These are phyloP conservation scores for Aspergillus awamori DNA, from an alignment of 2,329 filamentous ascomycete genomes.

Conservation along the genomic window DNA sequence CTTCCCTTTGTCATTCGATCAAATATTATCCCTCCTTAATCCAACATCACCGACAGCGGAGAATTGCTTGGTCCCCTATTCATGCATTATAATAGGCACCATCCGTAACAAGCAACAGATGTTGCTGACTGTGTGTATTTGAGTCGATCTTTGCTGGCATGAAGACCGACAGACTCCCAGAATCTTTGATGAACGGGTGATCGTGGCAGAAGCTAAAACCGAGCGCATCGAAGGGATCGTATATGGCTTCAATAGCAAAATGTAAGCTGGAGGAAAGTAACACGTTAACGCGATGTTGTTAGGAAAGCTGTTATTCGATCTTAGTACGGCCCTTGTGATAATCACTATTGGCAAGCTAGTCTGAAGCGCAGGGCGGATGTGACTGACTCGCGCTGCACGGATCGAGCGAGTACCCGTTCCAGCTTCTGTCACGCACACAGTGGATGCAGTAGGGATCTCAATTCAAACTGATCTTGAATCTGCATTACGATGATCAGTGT, in stretches of 20 bases:
- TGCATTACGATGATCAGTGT: slow-evolving; percentile 44
- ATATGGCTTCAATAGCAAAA: slow-evolving; percentile 69
- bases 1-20: slow-evolving; percentile 18
- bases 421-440: slow-evolving; percentile 55
- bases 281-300: neutral
- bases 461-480: slow-evolving; percentile 56
- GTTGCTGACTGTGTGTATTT: slow-evolving; percentile 41
- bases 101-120: slow-evolving; percentile 42
- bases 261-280: slow-evolving; percentile 24
- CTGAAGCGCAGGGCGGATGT: slow-evolving; percentile 47
- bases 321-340: neutral
- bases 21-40: slow-evolving; percentile 47
- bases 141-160: slow-evolving; percentile 76
- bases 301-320: slow-evolving; percentile 5
- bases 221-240: slow-evolving; percentile 71
- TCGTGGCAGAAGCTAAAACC: slow-evolving; percentile 68
- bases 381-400: slow-evolving; percentile 59
- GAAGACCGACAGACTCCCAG: slow-evolving; percentile 61
- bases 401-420: slow-evolving; percentile 56
- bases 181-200: slow-evolving; percentile 63
- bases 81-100: slow-evolving; percentile 65
- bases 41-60: slow-evolving; percentile 56
- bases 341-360: slow-evolving; percentile 50
- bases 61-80: slow-evolving; percentile 58
- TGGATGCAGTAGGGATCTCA: slow-evolving; percentile 50